Percentiles rank a stretch among this genome's conserved stretches.
phyloP scores from a whole-genome alignment of 225 moss, liverwort and hornwort species.

The Anthoceros angustus region DNA sequence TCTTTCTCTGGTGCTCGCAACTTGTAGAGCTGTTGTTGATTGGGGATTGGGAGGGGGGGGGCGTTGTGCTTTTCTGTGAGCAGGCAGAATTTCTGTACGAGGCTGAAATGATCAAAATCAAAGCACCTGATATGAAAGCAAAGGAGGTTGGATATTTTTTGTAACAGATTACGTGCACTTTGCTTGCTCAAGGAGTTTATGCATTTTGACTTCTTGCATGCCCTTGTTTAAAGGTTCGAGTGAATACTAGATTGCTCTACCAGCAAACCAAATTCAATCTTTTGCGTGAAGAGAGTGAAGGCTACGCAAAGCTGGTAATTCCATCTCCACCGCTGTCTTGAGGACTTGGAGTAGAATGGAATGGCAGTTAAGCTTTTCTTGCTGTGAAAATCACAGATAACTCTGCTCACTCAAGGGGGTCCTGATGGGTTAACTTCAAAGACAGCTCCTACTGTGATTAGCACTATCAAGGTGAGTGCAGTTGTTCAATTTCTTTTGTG shows the following conservation, averaged over 20 bases:
- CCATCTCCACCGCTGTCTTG: neutral
- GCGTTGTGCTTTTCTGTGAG: neutral
- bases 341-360: neutral
- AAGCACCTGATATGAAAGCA: constrained; percentile 84
- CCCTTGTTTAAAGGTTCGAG: constrained; percentile 53
- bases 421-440: constrained; percentile 63
- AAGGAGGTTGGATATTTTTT: constrained; percentile 56
- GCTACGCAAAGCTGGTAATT: constrained; percentile 91
- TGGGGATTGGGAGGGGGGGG: neutral
- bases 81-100: constrained; percentile 99
- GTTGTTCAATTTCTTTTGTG: neutral
- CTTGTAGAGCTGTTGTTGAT: neutral
- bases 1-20: constrained; percentile 1
- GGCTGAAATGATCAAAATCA: constrained; percentile 97
- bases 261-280: constrained; percentile 99
- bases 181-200: neutral
- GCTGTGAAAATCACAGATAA: constrained; percentile 48
- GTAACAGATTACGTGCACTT: neutral
- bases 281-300: constrained; percentile 96
- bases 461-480: constrained; percentile 72
- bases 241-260: constrained; percentile 85
- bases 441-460: constrained; percentile 57
- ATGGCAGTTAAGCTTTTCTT: neutral
- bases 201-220: neutral
- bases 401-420: constrained; percentile 85